Conservation (phyloP, 495 filamentous ascomycete species). For the Xylaria venustula region DNA sequence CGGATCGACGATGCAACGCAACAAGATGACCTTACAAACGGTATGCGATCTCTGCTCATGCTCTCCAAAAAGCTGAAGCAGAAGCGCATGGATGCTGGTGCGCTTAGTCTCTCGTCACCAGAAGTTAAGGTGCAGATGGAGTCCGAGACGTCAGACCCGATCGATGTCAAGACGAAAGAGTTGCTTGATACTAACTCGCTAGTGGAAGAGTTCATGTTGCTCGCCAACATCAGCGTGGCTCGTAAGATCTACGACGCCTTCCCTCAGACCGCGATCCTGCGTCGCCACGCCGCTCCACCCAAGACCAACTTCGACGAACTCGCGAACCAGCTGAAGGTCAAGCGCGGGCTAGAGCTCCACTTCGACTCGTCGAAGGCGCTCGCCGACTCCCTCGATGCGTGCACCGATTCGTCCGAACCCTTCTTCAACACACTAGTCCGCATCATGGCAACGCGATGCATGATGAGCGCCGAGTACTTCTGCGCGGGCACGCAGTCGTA, state of each 20-base stretch:
- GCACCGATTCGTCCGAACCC: constrained; percentile 76
- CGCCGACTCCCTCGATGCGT: constrained; percentile 84
- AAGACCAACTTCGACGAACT: constrained; percentile 96
- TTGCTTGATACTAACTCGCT: constrained; percentile 95
- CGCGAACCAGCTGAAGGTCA: constrained; percentile 80
- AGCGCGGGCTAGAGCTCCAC: constrained; percentile 72
- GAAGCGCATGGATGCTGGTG: constrained; percentile 94
- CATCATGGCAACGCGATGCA: constrained; percentile 96
- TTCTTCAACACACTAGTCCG: constrained; percentile 99
- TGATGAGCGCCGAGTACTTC: constrained; percentile 99
- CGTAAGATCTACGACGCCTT: constrained; percentile 83
- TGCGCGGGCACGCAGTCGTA: constrained; percentile 88
- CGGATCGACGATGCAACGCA: constrained; percentile 86
- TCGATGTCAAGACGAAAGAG: constrained; percentile 93
- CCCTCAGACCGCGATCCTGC: constrained; percentile 90
- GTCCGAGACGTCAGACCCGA: constrained; percentile 90
- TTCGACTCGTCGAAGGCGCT: constrained; percentile 86
- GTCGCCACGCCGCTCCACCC: constrained; percentile 87
- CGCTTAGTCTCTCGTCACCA: constrained; percentile 89
- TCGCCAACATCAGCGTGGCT: constrained; percentile 94
- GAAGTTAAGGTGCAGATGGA: constrained; percentile 94
- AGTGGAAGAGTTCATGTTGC: constrained; percentile 98
- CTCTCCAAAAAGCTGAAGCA: constrained; percentile 93
- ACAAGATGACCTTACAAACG: constrained; percentile 81
- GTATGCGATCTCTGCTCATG: constrained; percentile 83